Conservation (phyloP, 805 yeast genomes). For the Candida hungchunana region DNA sequence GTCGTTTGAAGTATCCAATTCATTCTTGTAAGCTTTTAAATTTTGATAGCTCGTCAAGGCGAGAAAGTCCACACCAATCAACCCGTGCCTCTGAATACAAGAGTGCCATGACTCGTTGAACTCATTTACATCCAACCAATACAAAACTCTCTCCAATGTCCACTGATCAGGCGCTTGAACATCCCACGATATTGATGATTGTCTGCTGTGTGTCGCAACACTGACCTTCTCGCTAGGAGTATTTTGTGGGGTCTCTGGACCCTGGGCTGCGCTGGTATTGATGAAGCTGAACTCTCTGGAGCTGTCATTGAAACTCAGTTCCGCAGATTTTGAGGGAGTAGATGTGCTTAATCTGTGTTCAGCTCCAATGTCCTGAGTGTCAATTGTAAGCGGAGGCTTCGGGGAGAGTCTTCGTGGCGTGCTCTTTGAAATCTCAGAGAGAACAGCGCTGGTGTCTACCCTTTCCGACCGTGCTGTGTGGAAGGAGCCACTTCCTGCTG, state of each 20-base stretch:
- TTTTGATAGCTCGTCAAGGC: conserved; percentile 65
- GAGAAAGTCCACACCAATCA: conserved; percentile 61
- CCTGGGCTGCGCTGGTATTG: conserved; percentile 20
- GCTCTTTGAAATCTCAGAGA: conserved; percentile 22
- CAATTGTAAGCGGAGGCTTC: conserved; percentile 13
- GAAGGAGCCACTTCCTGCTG: conserved; percentile 13
- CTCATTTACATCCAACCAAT: conserved; percentile 65
- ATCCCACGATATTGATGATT: conserved; percentile 39
- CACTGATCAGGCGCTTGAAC: conserved; percentile 58
- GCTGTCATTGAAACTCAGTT: conserved; percentile 7
- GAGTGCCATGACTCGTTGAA: conserved; percentile 75
- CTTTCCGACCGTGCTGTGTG: conserved; percentile 22
- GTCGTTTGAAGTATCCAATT: conserved; percentile 41
- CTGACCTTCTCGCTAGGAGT: no score
- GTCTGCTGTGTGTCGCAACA: conserved; percentile 26
- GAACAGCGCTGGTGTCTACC: conserved; percentile 3
- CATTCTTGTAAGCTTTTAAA: conserved; percentile 37
- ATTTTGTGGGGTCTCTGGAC: conserved; percentile 12
- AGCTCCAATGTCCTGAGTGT: conserved; percentile 6
- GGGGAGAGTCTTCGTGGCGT: conserved; percentile 10
- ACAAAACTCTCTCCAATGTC: conserved; percentile 61
- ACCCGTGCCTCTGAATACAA: conserved; percentile 51
- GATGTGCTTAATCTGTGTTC: conserved; percentile 8
- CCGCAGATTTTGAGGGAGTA: conserved; percentile 10
- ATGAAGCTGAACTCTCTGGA: conserved; percentile 24